These are phyloP conservation scores for Stephanodiscus triporus DNA, from an alignment of 108 stramenopile genomes.

Conservation along the genomic window DNA sequence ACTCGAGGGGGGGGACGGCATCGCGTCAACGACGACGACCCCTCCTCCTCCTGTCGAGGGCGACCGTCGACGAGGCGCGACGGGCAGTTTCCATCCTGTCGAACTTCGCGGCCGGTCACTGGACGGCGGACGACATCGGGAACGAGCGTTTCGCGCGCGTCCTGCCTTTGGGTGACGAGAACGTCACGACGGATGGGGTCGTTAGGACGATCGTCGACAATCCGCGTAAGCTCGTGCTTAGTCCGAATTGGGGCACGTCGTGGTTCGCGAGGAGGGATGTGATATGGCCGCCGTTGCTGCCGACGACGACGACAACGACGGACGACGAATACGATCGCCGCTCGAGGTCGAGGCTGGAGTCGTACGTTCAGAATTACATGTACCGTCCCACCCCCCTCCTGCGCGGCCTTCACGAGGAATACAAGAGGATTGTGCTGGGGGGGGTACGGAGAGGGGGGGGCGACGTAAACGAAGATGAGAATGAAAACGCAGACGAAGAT, in stretches of 20 bases:
- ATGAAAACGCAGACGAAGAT: neutral
- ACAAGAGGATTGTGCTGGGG: neutral
- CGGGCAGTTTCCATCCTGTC: neutral
- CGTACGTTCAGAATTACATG: constrained; percentile 19
- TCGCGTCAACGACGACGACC: too few species aligned
- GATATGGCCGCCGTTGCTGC: neutral
- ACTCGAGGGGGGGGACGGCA: too few species aligned
- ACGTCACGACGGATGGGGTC: neutral
- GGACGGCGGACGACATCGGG: neutral
- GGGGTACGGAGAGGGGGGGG: neutral
- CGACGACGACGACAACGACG: neutral
- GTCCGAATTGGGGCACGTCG: constrained; percentile 27
- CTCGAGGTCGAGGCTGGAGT: constrained; percentile 1
- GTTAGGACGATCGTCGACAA: neutral
- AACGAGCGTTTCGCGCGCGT: neutral
- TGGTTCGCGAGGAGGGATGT: neutral
- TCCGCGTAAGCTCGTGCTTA: neutral
- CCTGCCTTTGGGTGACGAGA: neutral
- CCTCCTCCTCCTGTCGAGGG: neutral
- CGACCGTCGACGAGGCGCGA: neutral
- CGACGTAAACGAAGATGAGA: neutral
- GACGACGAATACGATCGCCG: neutral
- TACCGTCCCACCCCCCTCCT: constrained; percentile 17
- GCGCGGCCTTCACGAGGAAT: neutral
- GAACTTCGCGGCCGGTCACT: neutral